These are phyloP conservation scores for Lipomyces starkeyi DNA, from an alignment of 805 yeast species.

Conservation along the genomic window DNA sequence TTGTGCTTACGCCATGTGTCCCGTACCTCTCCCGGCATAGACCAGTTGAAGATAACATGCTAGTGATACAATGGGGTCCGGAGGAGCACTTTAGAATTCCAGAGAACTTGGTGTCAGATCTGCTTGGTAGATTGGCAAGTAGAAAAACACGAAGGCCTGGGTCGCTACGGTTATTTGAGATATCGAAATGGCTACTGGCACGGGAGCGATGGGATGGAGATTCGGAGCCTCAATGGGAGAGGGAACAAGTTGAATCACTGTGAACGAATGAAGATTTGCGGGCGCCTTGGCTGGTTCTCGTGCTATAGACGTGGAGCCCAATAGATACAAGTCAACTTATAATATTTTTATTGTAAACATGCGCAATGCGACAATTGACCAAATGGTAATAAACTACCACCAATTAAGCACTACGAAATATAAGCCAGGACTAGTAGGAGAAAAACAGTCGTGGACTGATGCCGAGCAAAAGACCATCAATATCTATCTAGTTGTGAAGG, in stretches of 20 bases:
- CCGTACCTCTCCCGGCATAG: conserved; percentile 24
- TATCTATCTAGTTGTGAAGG: no score
- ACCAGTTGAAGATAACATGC: conserved; percentile 12
- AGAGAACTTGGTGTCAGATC: conserved; percentile 9
- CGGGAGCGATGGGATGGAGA: conserved; percentile 27
- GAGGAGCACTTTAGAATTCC: conserved; percentile 18
- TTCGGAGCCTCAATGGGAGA: conserved; percentile 24
- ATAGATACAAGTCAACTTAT: no score
- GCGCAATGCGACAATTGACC: no score
- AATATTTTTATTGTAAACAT: no score
- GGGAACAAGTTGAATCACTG: background rate
- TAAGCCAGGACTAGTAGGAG: no score
- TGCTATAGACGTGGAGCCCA: background rate
- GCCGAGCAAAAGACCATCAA: no score
- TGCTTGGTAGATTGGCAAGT: conserved; percentile 13
- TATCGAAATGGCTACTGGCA: conserved; percentile 13
- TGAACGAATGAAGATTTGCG: background rate
- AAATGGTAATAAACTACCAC: no score
- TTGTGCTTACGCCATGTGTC: conserved; percentile 21
- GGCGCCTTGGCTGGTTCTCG: no score
- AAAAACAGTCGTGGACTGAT: no score
- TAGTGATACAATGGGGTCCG: conserved; percentile 29
- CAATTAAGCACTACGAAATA: no score
- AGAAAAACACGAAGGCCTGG: conserved; percentile 11
- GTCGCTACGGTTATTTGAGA: conserved; percentile 8